phyloP scores from a whole-genome alignment of 2,329 filamentous ascomycete species.

The Fusarium caatingaense region DNA sequence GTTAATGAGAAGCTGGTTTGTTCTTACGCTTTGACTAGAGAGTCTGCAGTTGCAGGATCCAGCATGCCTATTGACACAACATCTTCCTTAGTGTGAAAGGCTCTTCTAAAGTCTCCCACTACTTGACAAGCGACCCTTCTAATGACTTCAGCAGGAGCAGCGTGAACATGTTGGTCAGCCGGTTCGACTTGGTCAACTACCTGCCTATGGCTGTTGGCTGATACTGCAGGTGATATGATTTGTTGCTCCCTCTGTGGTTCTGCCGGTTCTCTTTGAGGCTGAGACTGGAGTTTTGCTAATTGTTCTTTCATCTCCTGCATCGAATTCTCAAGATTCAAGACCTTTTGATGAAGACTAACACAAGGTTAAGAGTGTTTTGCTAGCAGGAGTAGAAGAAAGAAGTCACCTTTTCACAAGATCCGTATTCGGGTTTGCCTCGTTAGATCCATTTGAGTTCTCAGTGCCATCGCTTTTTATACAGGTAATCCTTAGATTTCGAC shows the following conservation, averaged over 20 bases:
- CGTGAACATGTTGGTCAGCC: constrained; percentile 24
- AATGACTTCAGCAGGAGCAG: constrained; percentile 29
- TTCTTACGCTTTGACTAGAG: constrained; percentile 23
- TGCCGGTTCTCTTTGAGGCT: not conserved
- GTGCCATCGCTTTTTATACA: constrained; percentile 23
- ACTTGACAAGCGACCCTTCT: constrained; percentile 28
- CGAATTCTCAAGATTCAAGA: constrained; percentile 21
- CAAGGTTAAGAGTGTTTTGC: not conserved
- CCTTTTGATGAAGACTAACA: constrained; percentile 21
- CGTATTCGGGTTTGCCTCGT: not conserved
- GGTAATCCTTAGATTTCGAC: constrained; percentile 28
- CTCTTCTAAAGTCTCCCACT: constrained; percentile 20
- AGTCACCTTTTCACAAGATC: constrained; percentile 22
- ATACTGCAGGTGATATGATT: not conserved
- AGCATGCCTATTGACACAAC: constrained; percentile 25
- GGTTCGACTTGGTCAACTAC: constrained; percentile 14
- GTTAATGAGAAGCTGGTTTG: accelerated
- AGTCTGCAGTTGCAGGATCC: constrained; percentile 11
- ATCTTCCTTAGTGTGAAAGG: constrained; percentile 20
- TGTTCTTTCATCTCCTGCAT: constrained; percentile 22
- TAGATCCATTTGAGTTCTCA: constrained; percentile 1
- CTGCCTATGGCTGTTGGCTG: not conserved
- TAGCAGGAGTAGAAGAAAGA: not conserved
- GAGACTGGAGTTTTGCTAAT: constrained; percentile 4
- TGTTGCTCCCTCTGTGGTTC: not conserved